Conservation (phyloP, 2,329 filamentous ascomycete species). For the Acephala macrosclerotiorum region DNA sequence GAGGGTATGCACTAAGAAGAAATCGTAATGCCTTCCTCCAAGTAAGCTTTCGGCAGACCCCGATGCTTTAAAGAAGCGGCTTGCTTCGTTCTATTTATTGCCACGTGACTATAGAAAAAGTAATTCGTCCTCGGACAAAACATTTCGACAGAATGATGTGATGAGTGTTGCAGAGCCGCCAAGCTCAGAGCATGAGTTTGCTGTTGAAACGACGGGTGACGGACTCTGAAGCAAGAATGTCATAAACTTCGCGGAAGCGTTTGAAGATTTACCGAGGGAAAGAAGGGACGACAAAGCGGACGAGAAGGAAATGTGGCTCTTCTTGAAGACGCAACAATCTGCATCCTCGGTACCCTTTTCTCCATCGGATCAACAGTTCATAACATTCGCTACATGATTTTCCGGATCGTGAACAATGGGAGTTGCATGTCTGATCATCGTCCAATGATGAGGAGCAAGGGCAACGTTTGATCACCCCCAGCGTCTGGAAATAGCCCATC, state of each 20-base stretch:
- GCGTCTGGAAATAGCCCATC: not conserved
- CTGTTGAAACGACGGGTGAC: not conserved
- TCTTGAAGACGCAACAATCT: not conserved
- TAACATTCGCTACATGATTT: not conserved
- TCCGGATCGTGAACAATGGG: not conserved
- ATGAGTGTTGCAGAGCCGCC: not conserved
- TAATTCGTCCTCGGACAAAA: not conserved
- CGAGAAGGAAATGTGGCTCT: not conserved
- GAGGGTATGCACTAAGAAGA: too few relatives aligned
- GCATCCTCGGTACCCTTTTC: not conserved
- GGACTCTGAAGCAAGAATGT: not conserved
- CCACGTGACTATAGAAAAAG: not conserved
- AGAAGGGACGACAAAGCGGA: not conserved
- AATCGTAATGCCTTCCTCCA: too few relatives aligned
- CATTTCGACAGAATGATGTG: not conserved
- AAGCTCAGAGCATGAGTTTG: conserved; percentile 4
- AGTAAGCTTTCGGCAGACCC: too few relatives aligned
- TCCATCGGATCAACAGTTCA: not conserved
- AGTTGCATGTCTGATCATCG: not conserved
- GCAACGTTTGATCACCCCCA: not conserved
- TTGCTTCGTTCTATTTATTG: too few relatives aligned
- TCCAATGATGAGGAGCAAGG: not conserved
- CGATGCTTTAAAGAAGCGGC: too few relatives aligned
- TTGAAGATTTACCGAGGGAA: not conserved
- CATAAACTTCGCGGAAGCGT: conserved; percentile 1